Evolutionary conservation across 2,329 filamentous ascomycete species (phyloP), one percentile per base, ranked within the genome.

Genomic region (Fusarium sp.): DNA sequence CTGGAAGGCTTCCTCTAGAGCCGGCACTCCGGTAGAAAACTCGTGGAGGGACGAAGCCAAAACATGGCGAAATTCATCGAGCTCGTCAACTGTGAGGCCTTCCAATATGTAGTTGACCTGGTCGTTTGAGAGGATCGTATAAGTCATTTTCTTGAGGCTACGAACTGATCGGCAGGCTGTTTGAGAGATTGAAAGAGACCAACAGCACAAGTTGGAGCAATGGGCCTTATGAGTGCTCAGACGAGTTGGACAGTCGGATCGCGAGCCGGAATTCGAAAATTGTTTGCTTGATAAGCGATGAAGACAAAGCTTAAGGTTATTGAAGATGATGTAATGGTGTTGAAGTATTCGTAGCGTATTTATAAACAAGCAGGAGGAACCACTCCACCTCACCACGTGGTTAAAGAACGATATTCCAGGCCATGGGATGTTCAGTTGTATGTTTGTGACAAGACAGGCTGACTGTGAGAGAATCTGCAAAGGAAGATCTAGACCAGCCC

Each of bases 111-210:
- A 68, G 68, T 80, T 82, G 73, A 90, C 85, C 75, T 89, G 81
- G 37, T 83, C 79, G 71, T 90, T 86, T 8, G 83, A 85, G 45
- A 90, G 82, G 20, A 90, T 79, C 2, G 86, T 85, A 68, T 90
- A 81, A 49, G 85, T 79, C 86, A 89, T 89, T 56, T 49, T 78
- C 10, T 14, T 24, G 48, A 8, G 10, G 39, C n/a, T 45, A 35
- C 44, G n/a, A 33, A 44, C 26, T 48, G 41, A 33, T 52, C 35
- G 35, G 26, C n/a, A 28, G 40, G 5, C 20, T 58, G n/a, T 62
- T 52, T 28, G 49, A 24, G 43, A 28, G 35, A 44, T 51, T 60
- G 57, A 10, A 3, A 6, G 6, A 33, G 22, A 22, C 7, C 24
- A 39, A 19, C 13, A 22, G 15, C n/a, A 30, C 9, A n/a, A 13